Evolutionary conservation across 768 basidiomycete species (phyloP).

Genomic region (Paxillus rubicundulus): DNA sequence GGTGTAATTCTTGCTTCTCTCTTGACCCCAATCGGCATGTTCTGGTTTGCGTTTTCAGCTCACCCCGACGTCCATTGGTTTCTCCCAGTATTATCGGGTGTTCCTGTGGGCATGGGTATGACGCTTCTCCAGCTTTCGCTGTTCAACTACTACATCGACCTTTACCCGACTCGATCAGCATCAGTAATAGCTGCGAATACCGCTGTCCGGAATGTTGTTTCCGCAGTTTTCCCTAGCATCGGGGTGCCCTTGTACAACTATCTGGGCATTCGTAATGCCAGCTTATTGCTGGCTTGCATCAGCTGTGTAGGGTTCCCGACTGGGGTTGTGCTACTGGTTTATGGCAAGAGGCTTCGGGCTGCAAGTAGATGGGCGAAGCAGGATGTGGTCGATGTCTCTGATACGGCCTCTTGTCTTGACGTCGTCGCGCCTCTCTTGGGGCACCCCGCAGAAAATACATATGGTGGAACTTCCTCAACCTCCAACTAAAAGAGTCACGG

Average conservation of each 20-base stretch:
- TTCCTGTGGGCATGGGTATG: conserved; percentile 27
- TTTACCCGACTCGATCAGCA: conserved; percentile 23
- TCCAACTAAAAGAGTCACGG: conserved; percentile 1
- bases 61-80: conserved; percentile 20
- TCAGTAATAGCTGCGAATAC: conserved; percentile 26
- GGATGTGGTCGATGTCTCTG: conserved; percentile 4
- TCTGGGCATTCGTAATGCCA: conserved; percentile 17
- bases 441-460: conserved; percentile 6
- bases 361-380: conserved; percentile 28
- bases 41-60: conserved; percentile 26
- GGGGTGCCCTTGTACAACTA: conserved; percentile 16
- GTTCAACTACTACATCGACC: conserved; percentile 27
- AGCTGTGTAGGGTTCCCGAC: conserved; percentile 23
- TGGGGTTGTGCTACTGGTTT: conserved; percentile 16
- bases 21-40: conserved; percentile 23
- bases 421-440: conserved; percentile 12
- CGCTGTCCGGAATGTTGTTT: conserved; percentile 16
- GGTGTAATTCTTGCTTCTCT: conserved; percentile 19
- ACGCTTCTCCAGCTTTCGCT: conserved; percentile 26
- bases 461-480: conserved; percentile 14
- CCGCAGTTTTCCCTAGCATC: conserved; percentile 19
- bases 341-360: conserved; percentile 16
- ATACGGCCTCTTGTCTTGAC: background rate
- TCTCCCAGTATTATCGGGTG: conserved; percentile 21
- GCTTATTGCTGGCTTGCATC: conserved; percentile 20